Base-by-base conservation (phyloP, 2,329 filamentous ascomycete species). In the Paraphaeosphaeria minitans region DNA sequence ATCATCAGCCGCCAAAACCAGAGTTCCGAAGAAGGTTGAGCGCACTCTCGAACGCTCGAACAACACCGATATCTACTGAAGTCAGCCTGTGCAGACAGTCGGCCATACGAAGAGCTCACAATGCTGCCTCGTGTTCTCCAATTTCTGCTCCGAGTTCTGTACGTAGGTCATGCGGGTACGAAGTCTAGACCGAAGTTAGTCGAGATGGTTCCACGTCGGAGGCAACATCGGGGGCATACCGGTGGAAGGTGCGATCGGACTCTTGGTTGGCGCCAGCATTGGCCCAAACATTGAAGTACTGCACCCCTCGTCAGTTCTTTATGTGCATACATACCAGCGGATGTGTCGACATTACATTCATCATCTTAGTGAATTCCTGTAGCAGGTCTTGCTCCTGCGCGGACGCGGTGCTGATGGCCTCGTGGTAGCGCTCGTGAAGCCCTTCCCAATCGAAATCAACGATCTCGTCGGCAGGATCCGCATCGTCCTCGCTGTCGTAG, bases 271-370 rank as follows among this genome's bases (percentile, higher is more conserved):
- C 84, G 0, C 90, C 89, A 13, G 90, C 86, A 21, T 88, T 83
- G 24, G 91, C 90, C 93, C 93, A 97, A 37, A 88, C 79, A 58
- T 84, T 84, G 75, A 96, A 96, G 73, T 90, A 90, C 92, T 96
- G 64, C 10, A n/a, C 2, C 22, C n/a, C 2, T 12, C 19, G 54
- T 68, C 55, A 71, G 66, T 27, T 42, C 27, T 2, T 9, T 35
- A 24, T 2, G 12, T 16, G 21, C 22, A 46, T 37, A 7, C 22
- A 46, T 37, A 7, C 3, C 21, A 19, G n/a, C n/a, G 22, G 41
- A 16, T 33, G 6, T 9, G 29, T 16, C 14, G 35, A 45, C 39
- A 57, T 41, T 73, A 79, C 77, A 63, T 66, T 58, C 67, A 77
- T 76, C 24, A 79, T 66, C 24, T 81, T 77, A 16, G 87, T 82